phyloP scores from a whole-genome alignment of 345 rosid genomes.

The Psidium friedrichsthalianum region DNA sequence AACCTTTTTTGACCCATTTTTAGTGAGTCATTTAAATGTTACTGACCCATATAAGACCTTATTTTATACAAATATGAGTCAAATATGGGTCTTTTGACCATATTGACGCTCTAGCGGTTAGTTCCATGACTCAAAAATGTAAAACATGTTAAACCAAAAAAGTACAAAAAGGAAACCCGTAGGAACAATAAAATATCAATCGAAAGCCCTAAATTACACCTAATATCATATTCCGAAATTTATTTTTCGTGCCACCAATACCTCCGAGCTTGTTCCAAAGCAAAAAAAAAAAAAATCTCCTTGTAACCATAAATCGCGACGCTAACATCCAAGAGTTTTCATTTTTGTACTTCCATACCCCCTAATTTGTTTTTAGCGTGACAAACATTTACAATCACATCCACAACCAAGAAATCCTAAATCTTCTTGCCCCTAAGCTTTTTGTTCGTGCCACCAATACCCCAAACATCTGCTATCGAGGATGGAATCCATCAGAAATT shows the following conservation, averaged over 20 bases:
- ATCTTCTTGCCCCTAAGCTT: background rate
- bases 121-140: background rate
- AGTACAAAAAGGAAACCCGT: fast-evolving
- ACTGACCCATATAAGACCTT: too few species aligned
- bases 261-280: background rate
- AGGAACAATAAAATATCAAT: background rate
- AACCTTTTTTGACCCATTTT: too few species aligned
- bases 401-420: fast-evolving
- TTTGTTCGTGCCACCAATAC: fast-evolving
- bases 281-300: too few species aligned
- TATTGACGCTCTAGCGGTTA: too few species aligned
- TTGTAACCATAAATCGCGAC: too few species aligned
- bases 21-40: too few species aligned
- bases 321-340: too few species aligned
- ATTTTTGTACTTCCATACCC: fast-evolving
- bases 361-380: background rate
- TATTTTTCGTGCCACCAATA: fast-evolving
- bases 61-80: too few species aligned
- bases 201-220: fast-evolving
- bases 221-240: fast-evolving
- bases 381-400: background rate
- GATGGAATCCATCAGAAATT: too few species aligned
- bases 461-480: background rate
- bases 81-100: too few species aligned
- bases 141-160: background rate